Evolutionary conservation across 441 rosid species (phyloP).

Genomic region (Gossypium davidsonii): DNA sequence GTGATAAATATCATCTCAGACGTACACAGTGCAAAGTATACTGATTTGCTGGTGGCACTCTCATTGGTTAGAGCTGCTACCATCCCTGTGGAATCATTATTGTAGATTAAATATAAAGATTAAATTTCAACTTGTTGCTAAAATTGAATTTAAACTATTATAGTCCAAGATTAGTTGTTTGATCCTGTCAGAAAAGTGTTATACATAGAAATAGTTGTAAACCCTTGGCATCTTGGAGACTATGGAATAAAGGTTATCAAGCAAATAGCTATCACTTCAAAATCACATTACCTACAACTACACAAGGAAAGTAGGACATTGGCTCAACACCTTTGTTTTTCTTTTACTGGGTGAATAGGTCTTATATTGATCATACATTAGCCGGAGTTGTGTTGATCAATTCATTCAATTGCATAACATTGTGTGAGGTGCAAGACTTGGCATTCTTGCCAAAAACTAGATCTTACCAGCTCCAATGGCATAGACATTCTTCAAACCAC

Average conservation of each 20-base stretch:
- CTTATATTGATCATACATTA: background rate
- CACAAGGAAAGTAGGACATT: background rate
- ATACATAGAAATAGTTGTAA: background rate
- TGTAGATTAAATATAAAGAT: slow-evolving; percentile 1
- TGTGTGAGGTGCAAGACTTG: background rate
- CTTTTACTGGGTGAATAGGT: background rate
- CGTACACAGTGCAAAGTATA: slow-evolving; percentile 71
- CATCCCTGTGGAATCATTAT: slow-evolving; percentile 41
- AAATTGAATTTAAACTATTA: background rate
- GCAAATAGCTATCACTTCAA: background rate
- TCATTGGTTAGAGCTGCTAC: slow-evolving; percentile 67
- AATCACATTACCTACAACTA: background rate
- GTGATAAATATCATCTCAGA: slow-evolving; percentile 80
- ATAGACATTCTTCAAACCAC: slow-evolving; percentile 93
- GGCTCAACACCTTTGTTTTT: background rate
- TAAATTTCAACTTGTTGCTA: background rate
- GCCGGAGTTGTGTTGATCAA: background rate
- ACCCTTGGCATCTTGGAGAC: background rate
- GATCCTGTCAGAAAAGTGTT: background rate
- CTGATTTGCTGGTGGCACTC: slow-evolving; percentile 76
- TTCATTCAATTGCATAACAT: background rate
- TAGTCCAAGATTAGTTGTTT: background rate
- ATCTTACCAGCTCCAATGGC: slow-evolving; percentile 95
- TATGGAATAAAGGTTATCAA: background rate
- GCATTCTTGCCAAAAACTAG: background rate